Evolutionary conservation across 495 filamentous ascomycete species (phyloP).

Genomic region (Pseudomonodictys pantanalensis): DNA sequence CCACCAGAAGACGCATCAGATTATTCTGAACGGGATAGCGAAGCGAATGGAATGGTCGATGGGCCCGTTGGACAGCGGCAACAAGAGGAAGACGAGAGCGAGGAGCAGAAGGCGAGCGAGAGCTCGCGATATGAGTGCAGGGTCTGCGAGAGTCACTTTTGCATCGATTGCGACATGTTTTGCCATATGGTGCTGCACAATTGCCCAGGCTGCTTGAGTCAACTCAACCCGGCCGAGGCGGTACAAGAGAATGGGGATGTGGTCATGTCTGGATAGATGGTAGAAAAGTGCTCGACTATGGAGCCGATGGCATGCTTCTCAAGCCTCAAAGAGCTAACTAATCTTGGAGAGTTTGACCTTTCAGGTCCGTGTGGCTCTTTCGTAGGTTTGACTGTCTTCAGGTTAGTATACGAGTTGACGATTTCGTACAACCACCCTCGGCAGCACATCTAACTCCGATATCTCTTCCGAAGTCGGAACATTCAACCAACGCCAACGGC

Average conservation of each 20-base stretch:
- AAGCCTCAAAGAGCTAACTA: too few species aligned
- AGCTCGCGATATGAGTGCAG: conserved; percentile 85
- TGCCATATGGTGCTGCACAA: conserved; percentile 92
- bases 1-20: conserved; percentile 35
- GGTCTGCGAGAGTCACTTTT: conserved; percentile 83
- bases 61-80: conserved; percentile 12
- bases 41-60: conserved; percentile 3
- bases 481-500: background rate
- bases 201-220: conserved; percentile 86
- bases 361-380: too few species aligned
- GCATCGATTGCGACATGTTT: conserved; percentile 96
- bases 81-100: conserved; percentile 36
- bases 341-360: too few species aligned
- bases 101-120: conserved; percentile 68
- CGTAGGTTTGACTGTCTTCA: too few species aligned
- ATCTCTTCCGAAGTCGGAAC: background rate
- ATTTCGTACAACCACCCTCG: too few species aligned
- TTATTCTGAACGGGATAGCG: conserved; percentile 16
- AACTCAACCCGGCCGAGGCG: conserved; percentile 3
- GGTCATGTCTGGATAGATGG: conserved; percentile 21
- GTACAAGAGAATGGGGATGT: conserved; percentile 16
- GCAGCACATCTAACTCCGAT: background rate
- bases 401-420: too few species aligned
- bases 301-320: too few species aligned
- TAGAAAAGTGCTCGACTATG: too few species aligned